phyloP scores from a whole-genome alignment of 495 filamentous ascomycete species.

The Parachaetomium inaequale region DNA sequence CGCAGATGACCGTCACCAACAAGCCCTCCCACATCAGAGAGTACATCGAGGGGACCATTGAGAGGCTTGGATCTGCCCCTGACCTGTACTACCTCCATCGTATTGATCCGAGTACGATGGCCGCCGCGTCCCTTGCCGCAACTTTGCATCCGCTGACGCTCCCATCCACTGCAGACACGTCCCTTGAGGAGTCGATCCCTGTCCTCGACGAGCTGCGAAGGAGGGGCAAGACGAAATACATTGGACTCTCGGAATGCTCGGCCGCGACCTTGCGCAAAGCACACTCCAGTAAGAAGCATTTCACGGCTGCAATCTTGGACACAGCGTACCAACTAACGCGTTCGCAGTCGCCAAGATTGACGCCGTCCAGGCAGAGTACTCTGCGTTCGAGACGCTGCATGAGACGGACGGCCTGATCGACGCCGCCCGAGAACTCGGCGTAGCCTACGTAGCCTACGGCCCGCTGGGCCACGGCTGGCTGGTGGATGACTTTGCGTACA shows the following conservation, averaged over 20 bases:
- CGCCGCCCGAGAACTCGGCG: slow-evolving; percentile 39
- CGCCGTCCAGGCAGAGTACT: slow-evolving; percentile 52
- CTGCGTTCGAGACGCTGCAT: slow-evolving; percentile 49
- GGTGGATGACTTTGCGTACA: slow-evolving; percentile 43
- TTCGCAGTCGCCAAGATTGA: slow-evolving; percentile 46
- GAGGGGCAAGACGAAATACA: slow-evolving; percentile 48
- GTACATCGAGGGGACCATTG: slow-evolving; percentile 1
- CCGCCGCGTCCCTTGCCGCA: neutral
- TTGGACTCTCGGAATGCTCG: slow-evolving; percentile 47
- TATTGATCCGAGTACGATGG: slow-evolving; percentile 6
- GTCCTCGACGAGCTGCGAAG: slow-evolving; percentile 46
- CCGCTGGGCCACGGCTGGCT: slow-evolving; percentile 48
- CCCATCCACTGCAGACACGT: slow-evolving; percentile 29
- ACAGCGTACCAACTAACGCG: neutral
- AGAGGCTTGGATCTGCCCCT: slow-evolving; percentile 24
- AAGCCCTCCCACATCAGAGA: neutral
- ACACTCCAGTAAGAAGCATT: slow-evolving; percentile 34
- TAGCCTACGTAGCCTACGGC: slow-evolving; percentile 47
- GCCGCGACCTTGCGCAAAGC: slow-evolving; percentile 40
- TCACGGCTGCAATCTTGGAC: neutral
- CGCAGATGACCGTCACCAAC: neutral
- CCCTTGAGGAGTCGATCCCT: slow-evolving; percentile 47
- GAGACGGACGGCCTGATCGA: slow-evolving; percentile 39
- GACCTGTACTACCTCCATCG: slow-evolving; percentile 33
- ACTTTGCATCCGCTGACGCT: neutral